Evolutionary conservation across 768 basidiomycete genomes (phyloP).

Genomic region (Suillus fuscotomentosus): DNA sequence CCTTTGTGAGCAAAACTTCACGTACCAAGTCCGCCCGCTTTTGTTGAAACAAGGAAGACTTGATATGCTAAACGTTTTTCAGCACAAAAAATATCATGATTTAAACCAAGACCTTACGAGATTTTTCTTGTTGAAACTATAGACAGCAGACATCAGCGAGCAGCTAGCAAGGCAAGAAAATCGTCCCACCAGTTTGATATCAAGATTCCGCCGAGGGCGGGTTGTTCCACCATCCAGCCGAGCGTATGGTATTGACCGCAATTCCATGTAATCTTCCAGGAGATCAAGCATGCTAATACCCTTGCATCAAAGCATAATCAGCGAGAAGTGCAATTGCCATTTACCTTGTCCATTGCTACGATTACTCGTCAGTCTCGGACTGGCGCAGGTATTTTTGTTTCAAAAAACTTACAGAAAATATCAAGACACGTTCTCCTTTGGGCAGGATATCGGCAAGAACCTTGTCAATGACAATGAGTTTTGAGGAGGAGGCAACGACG

Average conservation of each 20-base stretch:
- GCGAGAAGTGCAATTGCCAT: neutral
- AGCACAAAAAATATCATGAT: neutral
- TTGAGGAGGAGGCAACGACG: constrained; percentile 54
- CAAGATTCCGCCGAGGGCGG: constrained; percentile 53
- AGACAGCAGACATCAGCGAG: neutral
- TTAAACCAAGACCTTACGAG: constrained; percentile 38
- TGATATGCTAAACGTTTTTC: constrained; percentile 45
- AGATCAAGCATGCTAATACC: constrained; percentile 59
- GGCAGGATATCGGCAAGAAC: constrained; percentile 54
- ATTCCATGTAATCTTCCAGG: constrained; percentile 63
- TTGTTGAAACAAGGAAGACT: constrained; percentile 69
- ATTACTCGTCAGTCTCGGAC: constrained; percentile 12
- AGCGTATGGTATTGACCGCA: constrained; percentile 58
- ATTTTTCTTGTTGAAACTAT: constrained; percentile 59
- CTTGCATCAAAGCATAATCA: neutral
- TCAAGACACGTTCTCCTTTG: constrained; percentile 60
- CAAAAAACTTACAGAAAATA: constrained; percentile 54
- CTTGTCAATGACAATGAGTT: constrained; percentile 58
- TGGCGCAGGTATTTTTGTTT: neutral
- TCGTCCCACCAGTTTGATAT: constrained; percentile 51
- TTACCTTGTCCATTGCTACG: constrained; percentile 59
- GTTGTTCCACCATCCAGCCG: constrained; percentile 56
- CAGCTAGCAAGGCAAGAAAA: neutral
- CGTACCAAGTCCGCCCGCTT: constrained; percentile 68
- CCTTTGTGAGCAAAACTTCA: neutral